Conservation (phyloP, 2,329 filamentous ascomycete genomes). For the Laburnicola sp. region DNA sequence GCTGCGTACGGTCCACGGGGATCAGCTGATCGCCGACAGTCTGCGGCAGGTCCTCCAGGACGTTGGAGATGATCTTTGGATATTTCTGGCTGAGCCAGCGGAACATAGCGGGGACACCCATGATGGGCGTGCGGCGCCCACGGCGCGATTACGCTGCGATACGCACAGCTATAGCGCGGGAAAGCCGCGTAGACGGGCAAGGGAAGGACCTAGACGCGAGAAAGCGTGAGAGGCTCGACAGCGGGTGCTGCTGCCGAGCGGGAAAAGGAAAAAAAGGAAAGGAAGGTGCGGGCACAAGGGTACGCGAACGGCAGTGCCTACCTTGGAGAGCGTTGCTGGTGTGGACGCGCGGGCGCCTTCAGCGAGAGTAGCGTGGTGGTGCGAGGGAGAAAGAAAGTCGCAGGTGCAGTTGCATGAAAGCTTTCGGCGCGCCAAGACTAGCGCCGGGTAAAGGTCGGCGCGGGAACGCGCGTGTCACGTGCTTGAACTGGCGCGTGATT, state of each 20-base stretch:
- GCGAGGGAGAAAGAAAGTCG: constrained; percentile 11
- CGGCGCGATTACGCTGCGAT: constrained; percentile 6
- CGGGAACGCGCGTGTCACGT: background rate
- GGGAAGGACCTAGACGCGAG: background rate
- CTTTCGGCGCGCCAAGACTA: constrained; percentile 20
- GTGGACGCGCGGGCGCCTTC: constrained; percentile 5
- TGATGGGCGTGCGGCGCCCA: constrained; percentile 48
- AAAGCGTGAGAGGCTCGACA: background rate
- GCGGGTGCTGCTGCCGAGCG: background rate
- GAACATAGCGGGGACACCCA: constrained; percentile 95
- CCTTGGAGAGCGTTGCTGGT: constrained; percentile 1
- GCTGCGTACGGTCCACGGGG: constrained; percentile 78
- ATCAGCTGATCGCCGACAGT: constrained; percentile 82
- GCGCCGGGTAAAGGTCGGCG: constrained; percentile 2
- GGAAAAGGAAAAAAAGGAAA: constrained; percentile 4
- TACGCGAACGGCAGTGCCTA: too few species aligned
- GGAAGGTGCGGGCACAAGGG: background rate
- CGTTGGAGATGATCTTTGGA: constrained; percentile 92
- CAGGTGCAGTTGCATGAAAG: constrained; percentile 1
- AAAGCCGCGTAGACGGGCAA: too few species aligned
- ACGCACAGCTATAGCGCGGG: too few species aligned
- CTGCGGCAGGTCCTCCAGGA: constrained; percentile 81
- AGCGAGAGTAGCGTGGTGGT: constrained; percentile 9
- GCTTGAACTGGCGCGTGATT: too few species aligned
- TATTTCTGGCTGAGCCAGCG: constrained; percentile 97